Percentiles rank a stretch among this genome's conserved stretches.
Evolutionary conservation across 1,284 basidiomycete genomes (phyloP).

Genomic region (Sphaerobolus stellatus): DNA sequence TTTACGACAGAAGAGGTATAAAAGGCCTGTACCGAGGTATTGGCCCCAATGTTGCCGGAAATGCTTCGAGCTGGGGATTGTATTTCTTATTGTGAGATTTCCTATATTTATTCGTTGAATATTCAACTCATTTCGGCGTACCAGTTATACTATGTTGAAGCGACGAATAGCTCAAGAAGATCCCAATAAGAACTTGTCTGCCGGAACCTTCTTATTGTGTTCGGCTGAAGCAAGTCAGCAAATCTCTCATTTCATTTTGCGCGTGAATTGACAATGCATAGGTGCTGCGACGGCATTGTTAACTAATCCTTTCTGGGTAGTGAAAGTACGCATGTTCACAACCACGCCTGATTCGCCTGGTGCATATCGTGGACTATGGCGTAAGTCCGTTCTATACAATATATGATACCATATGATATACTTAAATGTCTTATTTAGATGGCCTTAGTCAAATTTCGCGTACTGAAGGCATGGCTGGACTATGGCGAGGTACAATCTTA

Average conservation of each 20-base stretch:
- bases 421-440: conserved; percentile 46
- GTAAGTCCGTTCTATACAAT: conserved; percentile 47
- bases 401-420: background rate
- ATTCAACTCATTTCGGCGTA: conserved; percentile 8
- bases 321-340: conserved; percentile 97
- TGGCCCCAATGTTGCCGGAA: conserved; percentile 90
- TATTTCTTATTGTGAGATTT: conserved; percentile 93
- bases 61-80: conserved; percentile 96
- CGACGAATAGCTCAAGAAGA: conserved; percentile 64
- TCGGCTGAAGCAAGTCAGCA: conserved; percentile 93
- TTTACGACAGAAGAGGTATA: conserved; percentile 78
- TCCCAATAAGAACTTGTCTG: conserved; percentile 60
- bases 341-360: conserved; percentile 62
- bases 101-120: conserved; percentile 1
- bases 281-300: conserved; percentile 91
- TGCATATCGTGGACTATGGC: conserved; percentile 77
- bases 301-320: conserved; percentile 98
- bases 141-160: conserved; percentile 94
- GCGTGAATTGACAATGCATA: conserved; percentile 37
- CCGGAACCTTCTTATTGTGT: conserved; percentile 83
- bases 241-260: too few species aligned
- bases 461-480: conserved; percentile 76
- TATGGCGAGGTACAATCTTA: conserved; percentile 86
- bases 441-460: conserved; percentile 70
- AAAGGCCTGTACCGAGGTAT: conserved; percentile 90